Conservation (phyloP, 2,329 filamentous ascomycete genomes). For the Fusarium vanettenii region DNA sequence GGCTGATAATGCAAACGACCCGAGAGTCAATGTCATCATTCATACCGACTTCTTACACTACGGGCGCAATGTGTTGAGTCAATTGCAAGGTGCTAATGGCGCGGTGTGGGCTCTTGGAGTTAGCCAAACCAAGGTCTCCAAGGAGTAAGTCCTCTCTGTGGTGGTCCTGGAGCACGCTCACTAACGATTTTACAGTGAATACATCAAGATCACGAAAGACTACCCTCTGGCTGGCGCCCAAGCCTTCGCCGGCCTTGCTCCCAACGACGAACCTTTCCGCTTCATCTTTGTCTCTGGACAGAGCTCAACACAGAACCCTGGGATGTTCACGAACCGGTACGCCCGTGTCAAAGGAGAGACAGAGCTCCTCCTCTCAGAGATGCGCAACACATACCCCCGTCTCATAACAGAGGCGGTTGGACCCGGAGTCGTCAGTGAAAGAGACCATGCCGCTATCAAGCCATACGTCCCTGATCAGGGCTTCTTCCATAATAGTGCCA, state of each 20-base stretch:
- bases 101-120: constrained; percentile 34
- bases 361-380: constrained; percentile 18
- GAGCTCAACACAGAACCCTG: constrained; percentile 14
- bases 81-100: constrained; percentile 27
- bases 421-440: constrained; percentile 25
- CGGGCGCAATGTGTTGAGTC: constrained; percentile 10
- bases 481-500: neutral
- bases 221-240: constrained; percentile 25
- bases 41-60: constrained; percentile 26
- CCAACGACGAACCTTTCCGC: constrained; percentile 22
- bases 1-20: constrained; percentile 6
- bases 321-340: constrained; percentile 18
- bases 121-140: constrained; percentile 30
- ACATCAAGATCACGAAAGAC: constrained; percentile 29
- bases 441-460: constrained; percentile 24
- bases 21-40: constrained; percentile 31
- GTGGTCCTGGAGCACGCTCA: too few relatives aligned
- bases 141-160: constrained; percentile 16
- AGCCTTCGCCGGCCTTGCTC: constrained; percentile 19
- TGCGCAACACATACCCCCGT: constrained; percentile 10
- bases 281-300: constrained; percentile 32
- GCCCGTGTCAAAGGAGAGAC: constrained; percentile 31
- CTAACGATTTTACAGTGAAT: constrained; percentile 5
- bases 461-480: constrained; percentile 19
- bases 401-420: constrained; percentile 18